Conservation (phyloP, 2,329 filamentous ascomycete genomes). For the Domatiomyces globalis region DNA sequence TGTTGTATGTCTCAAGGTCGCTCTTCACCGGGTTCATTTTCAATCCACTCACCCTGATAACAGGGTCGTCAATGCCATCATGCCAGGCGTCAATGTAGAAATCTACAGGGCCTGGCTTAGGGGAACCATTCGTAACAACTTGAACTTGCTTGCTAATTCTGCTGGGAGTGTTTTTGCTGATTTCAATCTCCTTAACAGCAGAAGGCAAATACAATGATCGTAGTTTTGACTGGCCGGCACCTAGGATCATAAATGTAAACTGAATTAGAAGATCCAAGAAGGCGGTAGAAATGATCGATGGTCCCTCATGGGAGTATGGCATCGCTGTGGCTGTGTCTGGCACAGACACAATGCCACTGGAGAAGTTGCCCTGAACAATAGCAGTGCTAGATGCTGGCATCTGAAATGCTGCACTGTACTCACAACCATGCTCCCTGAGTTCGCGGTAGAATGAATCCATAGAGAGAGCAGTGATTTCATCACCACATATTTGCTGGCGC, state of each 20-base stretch:
- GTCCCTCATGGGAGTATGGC: background rate
- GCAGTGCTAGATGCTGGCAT: background rate
- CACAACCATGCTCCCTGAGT: background rate
- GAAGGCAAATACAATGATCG: background rate
- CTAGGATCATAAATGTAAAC: background rate
- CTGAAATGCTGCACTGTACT: background rate
- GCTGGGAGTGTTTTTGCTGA: background rate
- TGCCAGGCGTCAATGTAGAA: background rate
- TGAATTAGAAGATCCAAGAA: background rate
- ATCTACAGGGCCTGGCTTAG: background rate
- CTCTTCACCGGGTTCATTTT: background rate
- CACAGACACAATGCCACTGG: background rate
- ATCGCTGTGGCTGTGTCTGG: background rate
- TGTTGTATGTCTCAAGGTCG: background rate
- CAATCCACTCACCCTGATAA: background rate
- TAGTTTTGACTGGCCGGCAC: background rate
- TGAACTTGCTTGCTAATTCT: background rate
- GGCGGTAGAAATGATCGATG: background rate
- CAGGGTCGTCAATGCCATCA: background rate
- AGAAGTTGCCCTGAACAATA: background rate
- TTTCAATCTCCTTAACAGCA: background rate
- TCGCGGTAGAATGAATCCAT: background rate
- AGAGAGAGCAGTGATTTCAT: background rate
- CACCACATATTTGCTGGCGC: background rate
- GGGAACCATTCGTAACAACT: background rate